Conservation (phyloP, 257 asterid genomes). For the Solanum piurae region DNA sequence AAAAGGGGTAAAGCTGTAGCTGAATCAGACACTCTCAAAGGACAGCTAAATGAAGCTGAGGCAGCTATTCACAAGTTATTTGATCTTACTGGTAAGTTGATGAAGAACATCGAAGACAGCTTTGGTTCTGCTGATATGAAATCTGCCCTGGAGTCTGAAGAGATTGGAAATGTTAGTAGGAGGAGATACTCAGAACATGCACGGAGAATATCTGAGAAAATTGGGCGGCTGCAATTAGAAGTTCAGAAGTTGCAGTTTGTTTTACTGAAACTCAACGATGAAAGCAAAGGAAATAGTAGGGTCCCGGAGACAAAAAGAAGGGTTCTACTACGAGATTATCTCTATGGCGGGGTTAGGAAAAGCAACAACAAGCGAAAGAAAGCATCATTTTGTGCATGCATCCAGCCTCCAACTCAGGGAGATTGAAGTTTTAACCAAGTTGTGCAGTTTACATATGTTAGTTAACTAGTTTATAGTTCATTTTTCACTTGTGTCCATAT, state of each 20-base stretch:
- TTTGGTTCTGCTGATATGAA: constrained; percentile 29
- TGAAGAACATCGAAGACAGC: constrained; percentile 44
- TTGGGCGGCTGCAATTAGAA: constrained; percentile 46
- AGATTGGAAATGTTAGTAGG: constrained; percentile 38
- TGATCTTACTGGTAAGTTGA: constrained; percentile 57
- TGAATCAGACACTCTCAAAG: constrained; percentile 64
- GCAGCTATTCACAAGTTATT: constrained; percentile 50
- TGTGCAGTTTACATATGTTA: not conserved
- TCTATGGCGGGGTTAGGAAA: constrained; percentile 27
- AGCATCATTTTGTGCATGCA: constrained; percentile 28
- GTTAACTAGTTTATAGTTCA: constrained; percentile 1
- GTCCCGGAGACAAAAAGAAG: constrained; percentile 28
- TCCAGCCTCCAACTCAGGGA: constrained; percentile 31
- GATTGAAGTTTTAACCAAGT: constrained; percentile 6
- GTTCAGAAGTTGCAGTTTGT: constrained; percentile 47
- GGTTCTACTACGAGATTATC: constrained; percentile 32
- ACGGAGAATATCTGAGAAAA: constrained; percentile 33
- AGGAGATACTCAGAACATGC: constrained; percentile 52
- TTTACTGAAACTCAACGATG: constrained; percentile 30
- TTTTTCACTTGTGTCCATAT: not conserved
- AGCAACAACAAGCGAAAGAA: constrained; percentile 25
- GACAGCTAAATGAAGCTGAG: constrained; percentile 84
- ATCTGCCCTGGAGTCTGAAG: constrained; percentile 59
- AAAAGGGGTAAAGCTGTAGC: constrained; percentile 69
- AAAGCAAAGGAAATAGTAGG: constrained; percentile 14